Base-by-base conservation (phyloP, 169 alveolate genomes). In the Plasmodium gaboni region DNA sequence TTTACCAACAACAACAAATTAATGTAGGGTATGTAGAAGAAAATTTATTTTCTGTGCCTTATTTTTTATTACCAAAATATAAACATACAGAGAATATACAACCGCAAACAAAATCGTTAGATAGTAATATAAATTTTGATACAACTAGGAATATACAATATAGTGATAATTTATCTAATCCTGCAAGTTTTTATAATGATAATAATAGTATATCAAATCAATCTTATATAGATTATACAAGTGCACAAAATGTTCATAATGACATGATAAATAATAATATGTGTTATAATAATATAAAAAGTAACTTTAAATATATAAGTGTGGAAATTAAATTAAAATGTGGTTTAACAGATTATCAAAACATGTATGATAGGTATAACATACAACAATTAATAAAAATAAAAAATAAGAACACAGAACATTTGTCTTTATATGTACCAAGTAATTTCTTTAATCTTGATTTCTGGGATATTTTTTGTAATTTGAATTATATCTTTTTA, bases 261-360 rank as follows among this genome's bases (percentile, higher is more conserved):
- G 44, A 32, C 44, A 32, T 32, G 44, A 32, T 32, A 32, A 32
- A 32, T 32, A 26, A 17, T 17, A 28, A 26, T 24, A 10, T 59
- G 13, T 6, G 2, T 13, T n/a, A 55, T 13, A 68, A 44, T 53
- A 13, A 50, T 15, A 50, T 17, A 5, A 38, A 76, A 64, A 19
- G 28, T 8, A 65, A 28, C 0, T 38, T 59, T 6, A 38, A n/a
- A 10, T 89, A 94, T 26, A 61, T 92, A 15, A 88, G 94, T 22
- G 71, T 94, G 12, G 96, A 94, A 60, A 9, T 94, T 28, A 94
- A 94, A 72, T 83, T 92, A 68, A 94, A 94, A 69, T 92, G 96
- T 72, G 96, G 96, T 24, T 46, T 94, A 44, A 9, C 72, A 10
- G 93, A 94, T 70, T 94, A 89, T 74, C 68, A 73, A 32, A 91